Evolutionary conservation across 2,329 filamentous ascomycete species (phyloP), one percentile per base, ranked within the genome.

Genomic region (Davidsoniella neocaledoniae): DNA sequence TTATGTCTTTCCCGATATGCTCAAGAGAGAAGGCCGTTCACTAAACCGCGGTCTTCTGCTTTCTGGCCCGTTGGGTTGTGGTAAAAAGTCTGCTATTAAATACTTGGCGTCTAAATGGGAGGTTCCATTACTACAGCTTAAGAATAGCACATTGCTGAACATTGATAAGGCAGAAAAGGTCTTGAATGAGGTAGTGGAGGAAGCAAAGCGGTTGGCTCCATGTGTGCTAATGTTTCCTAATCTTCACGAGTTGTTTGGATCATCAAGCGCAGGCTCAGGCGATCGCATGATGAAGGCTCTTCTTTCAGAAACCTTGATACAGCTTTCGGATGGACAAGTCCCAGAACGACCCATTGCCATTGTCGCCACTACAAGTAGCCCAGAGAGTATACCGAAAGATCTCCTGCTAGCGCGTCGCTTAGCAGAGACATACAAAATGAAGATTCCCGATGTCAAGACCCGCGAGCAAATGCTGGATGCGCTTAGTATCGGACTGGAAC

Each of bases 181-280:
- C 33, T 52, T 69, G 0, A 57, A 58, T 2, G 67, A 69, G 19
- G 65, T 64, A 2, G 55, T 68, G 1, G 54, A 96, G 10, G 85
- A 91, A 59, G 91, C 91, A 0, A 86, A 85, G 61, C 75, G 77
- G 50, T 73, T 88, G 37, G 88, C 90, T 0, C 91, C 91, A 0
- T 94, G 86, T 58, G 71, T 98, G 4, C 73, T 98, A 4, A 93
- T 95, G 59, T 83, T 96, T 51, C 87, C 94, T 57, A 83, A 94
- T 57, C 85, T 96, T 48, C 88, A 98, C 63, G 55, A 57, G 51
- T 81, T 55, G 5, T 53, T 52, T 49, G 43, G 45, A 14, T 50
- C 52, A 17, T 38, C 48, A 29, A 40, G 45, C 3, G 46, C 51
- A 5, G 48, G 51, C 37, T 50, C 52, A 16, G 90, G 93, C 77